Base-by-base conservation (phyloP, 2,329 filamentous ascomycete genomes). In the Alternaria arbusti region DNA sequence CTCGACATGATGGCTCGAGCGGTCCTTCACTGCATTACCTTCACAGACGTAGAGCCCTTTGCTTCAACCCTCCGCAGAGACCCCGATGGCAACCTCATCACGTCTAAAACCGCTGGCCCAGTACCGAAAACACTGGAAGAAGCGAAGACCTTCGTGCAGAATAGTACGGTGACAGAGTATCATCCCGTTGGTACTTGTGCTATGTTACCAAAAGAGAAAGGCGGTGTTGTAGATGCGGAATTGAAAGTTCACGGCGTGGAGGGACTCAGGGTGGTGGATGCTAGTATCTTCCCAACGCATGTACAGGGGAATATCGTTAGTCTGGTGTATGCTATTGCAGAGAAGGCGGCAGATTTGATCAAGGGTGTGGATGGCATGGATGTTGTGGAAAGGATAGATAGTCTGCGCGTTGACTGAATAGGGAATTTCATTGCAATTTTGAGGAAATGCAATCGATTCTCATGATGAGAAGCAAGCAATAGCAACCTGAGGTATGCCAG, bases 1-100 rank as follows among this genome's bases (percentile, higher is more conserved):
- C 59, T 80, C 5, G 78, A 83, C 44, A 64, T 84, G 9, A 68
- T 82, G 0, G 79, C 81, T 0, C 74, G 78, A 6, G 76, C 79
- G 36, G 61, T 78, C 6, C 73, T 70, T 22, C 68, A 70, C 6
- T n/a, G 25, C 5, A 54, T 66, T 12, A 40, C 55, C 1, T 63
- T 70, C 40, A 32, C 58, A 9, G 4, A 11, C 6, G 17, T 61
- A 9, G 44, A 61, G 23, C 58, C 58, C 0, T 5, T 61, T 20
- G 30, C 32, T 4, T 22, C 23, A 6, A 9, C n/a, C 12, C 45
- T 61, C 44, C 30, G 44, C 7, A 17, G 58, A 25, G 58, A 61
- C 13, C 4, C 54, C 6, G 15, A 61, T 11, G 58, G 58, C 3
- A 26, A 28, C 7, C n/a, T 57, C 13, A 36, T 66, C 15, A n/a